Conservation (phyloP, 2,329 filamentous ascomycete species). For the Neofusicoccum parvum region DNA sequence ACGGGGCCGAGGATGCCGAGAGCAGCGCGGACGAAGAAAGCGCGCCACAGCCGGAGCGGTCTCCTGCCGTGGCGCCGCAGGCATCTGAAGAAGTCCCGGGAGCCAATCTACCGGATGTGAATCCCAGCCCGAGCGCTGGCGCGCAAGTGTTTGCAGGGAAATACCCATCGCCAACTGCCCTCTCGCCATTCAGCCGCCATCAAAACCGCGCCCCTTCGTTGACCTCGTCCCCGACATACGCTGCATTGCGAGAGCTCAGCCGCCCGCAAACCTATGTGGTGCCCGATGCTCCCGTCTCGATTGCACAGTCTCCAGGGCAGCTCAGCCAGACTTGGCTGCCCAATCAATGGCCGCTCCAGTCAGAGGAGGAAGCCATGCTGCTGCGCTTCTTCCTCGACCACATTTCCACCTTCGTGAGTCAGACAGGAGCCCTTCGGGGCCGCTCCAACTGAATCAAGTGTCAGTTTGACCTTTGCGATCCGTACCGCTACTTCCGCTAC, state of each 20-base stretch:
- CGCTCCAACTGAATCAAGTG: conserved; percentile 9
- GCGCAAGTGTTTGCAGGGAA: background rate
- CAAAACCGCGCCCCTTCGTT: conserved; percentile 16
- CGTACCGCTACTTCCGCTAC: conserved; percentile 35
- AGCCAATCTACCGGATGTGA: background rate
- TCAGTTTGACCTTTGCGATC: conserved; percentile 41
- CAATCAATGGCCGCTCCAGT: conserved; percentile 38
- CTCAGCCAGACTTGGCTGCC: conserved; percentile 34
- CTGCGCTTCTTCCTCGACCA: conserved; percentile 41
- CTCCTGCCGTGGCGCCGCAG: background rate
- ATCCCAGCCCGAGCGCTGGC: background rate
- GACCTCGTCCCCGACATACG: conserved; percentile 23
- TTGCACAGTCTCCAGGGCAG: conserved; percentile 17
- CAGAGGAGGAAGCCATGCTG: conserved; percentile 41
- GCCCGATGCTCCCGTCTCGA: background rate
- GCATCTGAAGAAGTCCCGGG: background rate
- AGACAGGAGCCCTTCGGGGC: accelerated
- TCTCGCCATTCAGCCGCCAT: conserved; percentile 25
- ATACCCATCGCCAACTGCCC: background rate
- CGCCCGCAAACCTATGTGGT: conserved; percentile 3
- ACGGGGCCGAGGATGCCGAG: conserved; percentile 32
- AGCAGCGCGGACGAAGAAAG: conserved; percentile 22
- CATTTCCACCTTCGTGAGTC: conserved; percentile 38
- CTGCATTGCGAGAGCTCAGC: conserved; percentile 26
- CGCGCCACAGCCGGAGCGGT: background rate